Evolutionary conservation across 805 yeast species (phyloP).

Genomic region (Candida boidinii): DNA sequence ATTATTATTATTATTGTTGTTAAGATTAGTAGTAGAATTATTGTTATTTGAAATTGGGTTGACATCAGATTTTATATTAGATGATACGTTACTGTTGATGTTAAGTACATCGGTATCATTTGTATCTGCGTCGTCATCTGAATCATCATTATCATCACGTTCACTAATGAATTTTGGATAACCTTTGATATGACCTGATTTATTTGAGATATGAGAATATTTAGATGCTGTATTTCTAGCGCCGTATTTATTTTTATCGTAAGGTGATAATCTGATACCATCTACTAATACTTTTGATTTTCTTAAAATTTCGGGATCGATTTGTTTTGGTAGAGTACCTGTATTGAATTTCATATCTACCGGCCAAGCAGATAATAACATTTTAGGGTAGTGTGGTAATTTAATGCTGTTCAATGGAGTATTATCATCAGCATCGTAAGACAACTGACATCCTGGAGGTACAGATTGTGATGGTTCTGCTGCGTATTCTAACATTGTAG

Average conservation of each 20-base stretch:
- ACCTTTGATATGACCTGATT: conserved; percentile 15
- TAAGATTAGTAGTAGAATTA: not conserved
- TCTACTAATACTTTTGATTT: conserved; percentile 25
- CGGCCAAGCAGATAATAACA: conserved; percentile 77
- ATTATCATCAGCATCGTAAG: conserved; percentile 32
- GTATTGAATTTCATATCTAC: conserved; percentile 48
- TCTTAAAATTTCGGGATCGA: conserved; percentile 40
- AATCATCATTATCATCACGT: conserved; percentile 25
- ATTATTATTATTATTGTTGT: not conserved
- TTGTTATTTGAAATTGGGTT: conserved; percentile 7
- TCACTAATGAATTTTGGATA: conserved; percentile 58
- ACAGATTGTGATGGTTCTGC: conserved; percentile 40
- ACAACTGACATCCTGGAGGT: conserved; percentile 15
- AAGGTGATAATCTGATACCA: conserved; percentile 34
- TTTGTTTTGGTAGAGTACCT: conserved; percentile 46
- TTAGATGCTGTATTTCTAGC: conserved; percentile 39
- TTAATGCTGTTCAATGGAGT: conserved; percentile 69
- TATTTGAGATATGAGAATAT: conserved; percentile 30
- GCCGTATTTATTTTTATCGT: conserved; percentile 51
- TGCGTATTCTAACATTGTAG: conserved; percentile 45
- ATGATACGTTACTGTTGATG: conserved; percentile 7
- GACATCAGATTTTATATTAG: not conserved
- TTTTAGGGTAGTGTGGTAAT: conserved; percentile 77
- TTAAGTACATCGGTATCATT: conserved; percentile 8
- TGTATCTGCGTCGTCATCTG: conserved; percentile 15